Evolutionary conservation across 2,329 filamentous ascomycete species (phyloP).

Genomic region (Penicillium verrucosum): DNA sequence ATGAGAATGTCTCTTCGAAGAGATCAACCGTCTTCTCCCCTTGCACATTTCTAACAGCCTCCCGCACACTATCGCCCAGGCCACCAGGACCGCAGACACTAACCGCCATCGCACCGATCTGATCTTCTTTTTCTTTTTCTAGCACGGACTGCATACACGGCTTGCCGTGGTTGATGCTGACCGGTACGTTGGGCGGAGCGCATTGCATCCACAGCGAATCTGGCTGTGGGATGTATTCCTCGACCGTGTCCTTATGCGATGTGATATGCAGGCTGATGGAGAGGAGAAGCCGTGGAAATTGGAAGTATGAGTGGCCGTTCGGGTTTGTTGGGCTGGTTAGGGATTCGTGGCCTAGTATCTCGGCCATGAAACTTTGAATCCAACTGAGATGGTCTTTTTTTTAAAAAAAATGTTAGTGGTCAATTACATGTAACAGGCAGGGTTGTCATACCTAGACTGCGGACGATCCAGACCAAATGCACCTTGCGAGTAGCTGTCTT

Average conservation of each 20-base stretch:
- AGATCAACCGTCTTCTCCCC: slow-evolving; percentile 33
- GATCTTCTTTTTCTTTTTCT: slow-evolving; percentile 26
- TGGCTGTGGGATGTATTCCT: slow-evolving; percentile 24
- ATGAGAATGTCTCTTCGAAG: slow-evolving; percentile 38
- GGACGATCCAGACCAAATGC: slow-evolving; percentile 33
- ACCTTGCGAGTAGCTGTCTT: slow-evolving; percentile 29
- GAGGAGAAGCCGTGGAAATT: slow-evolving; percentile 25
- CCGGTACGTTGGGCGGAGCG: slow-evolving; percentile 25
- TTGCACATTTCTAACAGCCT: slow-evolving; percentile 30
- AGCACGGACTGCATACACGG: slow-evolving; percentile 27
- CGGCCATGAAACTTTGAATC: slow-evolving; percentile 37
- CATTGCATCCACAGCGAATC: slow-evolving; percentile 27
- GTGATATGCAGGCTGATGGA: slow-evolving; percentile 33
- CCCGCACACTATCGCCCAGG: slow-evolving; percentile 37
- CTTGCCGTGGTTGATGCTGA: slow-evolving; percentile 27
- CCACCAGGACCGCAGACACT: slow-evolving; percentile 39
- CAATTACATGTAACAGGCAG: background rate
- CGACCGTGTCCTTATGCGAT: slow-evolving; percentile 19
- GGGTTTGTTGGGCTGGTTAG: slow-evolving; percentile 18
- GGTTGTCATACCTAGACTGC: slow-evolving; percentile 28
- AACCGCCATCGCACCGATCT: slow-evolving; percentile 36
- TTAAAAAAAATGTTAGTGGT: background rate
- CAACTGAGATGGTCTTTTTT: slow-evolving; percentile 32
- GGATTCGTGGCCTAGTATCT: slow-evolving; percentile 29
- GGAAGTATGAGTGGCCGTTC: slow-evolving; percentile 26